These are phyloP conservation scores for Penicillium chermesinum DNA, from an alignment of 495 filamentous ascomycete species.

Conservation along the genomic window DNA sequence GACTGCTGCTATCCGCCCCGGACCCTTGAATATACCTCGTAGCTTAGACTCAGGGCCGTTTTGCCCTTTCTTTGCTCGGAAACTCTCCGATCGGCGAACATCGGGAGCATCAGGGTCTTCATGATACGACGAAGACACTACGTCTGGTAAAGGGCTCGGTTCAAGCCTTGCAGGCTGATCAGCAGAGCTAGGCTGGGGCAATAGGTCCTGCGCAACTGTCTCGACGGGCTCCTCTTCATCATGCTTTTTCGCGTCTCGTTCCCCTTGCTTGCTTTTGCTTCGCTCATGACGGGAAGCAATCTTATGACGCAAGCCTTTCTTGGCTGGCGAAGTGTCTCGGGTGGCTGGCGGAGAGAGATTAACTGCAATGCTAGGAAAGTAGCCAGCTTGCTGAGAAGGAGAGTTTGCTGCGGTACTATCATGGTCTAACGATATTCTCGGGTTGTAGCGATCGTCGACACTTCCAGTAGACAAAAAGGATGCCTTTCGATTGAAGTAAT, in stretches of 20 bases:
- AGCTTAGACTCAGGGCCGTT: conserved; percentile 36
- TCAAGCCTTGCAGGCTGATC: conserved; percentile 21
- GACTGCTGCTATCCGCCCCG: conserved; percentile 46
- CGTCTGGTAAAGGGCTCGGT: conserved; percentile 30
- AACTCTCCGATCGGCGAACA: conserved; percentile 13
- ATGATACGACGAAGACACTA: conserved; percentile 22
- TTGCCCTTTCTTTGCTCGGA: conserved; percentile 22
- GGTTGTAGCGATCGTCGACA: conserved; percentile 30
- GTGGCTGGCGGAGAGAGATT: conserved; percentile 51
- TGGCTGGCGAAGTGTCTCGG: conserved; percentile 46
- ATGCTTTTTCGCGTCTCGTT: conserved; percentile 17
- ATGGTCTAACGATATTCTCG: conserved; percentile 41
- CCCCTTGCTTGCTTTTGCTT: conserved; percentile 36
- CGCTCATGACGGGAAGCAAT: conserved; percentile 42
- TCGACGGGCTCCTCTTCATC: conserved; percentile 21
- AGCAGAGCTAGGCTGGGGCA: conserved; percentile 9
- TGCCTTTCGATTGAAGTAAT: conserved; percentile 13
- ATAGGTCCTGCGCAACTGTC: conserved; percentile 13
- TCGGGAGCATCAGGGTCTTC: conserved; percentile 21
- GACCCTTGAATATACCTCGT: conserved; percentile 51
- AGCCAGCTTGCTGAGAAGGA: conserved; percentile 32
- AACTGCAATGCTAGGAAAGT: conserved; percentile 54
- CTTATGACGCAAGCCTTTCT: conserved; percentile 41
- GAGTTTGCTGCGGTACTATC: conserved; percentile 47
- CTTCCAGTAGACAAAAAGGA: conserved; percentile 38